Evolutionary conservation across 2,329 filamentous ascomycete species (phyloP).

Genomic region (Sarocladium kiliense): DNA sequence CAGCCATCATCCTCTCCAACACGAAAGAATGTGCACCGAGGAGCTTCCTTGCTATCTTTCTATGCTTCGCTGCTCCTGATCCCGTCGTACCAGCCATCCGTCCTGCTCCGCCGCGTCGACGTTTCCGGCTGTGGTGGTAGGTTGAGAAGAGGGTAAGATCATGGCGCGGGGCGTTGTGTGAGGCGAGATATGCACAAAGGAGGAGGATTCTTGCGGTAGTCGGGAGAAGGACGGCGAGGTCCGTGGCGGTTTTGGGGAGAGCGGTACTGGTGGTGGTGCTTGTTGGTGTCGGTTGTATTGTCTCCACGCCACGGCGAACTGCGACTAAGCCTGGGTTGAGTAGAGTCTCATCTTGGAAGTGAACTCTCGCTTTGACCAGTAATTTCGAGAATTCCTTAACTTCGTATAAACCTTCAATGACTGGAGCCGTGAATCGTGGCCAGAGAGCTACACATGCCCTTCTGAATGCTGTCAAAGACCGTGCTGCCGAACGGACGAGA

Average conservation of each 20-base stretch:
- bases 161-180: constrained; percentile 70
- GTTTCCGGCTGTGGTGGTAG: constrained; percentile 48
- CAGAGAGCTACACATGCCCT: constrained; percentile 71
- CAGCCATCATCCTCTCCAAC: constrained; percentile 72
- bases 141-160: constrained; percentile 75
- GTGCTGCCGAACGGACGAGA: constrained; percentile 71
- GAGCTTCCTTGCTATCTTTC: constrained; percentile 71
- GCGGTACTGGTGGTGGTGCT: not conserved
- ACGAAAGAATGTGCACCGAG: constrained; percentile 74
- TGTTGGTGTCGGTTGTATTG: not conserved
- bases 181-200: constrained; percentile 73
- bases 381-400: constrained; percentile 81
- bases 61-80: constrained; percentile 41
- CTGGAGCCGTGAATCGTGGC: constrained; percentile 76
- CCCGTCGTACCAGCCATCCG: constrained; percentile 19
- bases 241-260: constrained; percentile 22
- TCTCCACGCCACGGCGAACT: constrained; percentile 13
- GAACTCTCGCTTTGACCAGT: constrained; percentile 61
- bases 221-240: constrained; percentile 57
- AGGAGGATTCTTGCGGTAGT: constrained; percentile 70
- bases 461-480: constrained; percentile 70
- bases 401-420: constrained; percentile 66
- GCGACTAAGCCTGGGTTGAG: constrained; percentile 60
- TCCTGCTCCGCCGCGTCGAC: constrained; percentile 43
- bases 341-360: constrained; percentile 69